Conservation (phyloP, 2,329 filamentous ascomycete species). For the Chrysoporthe deuterocubensis region DNA sequence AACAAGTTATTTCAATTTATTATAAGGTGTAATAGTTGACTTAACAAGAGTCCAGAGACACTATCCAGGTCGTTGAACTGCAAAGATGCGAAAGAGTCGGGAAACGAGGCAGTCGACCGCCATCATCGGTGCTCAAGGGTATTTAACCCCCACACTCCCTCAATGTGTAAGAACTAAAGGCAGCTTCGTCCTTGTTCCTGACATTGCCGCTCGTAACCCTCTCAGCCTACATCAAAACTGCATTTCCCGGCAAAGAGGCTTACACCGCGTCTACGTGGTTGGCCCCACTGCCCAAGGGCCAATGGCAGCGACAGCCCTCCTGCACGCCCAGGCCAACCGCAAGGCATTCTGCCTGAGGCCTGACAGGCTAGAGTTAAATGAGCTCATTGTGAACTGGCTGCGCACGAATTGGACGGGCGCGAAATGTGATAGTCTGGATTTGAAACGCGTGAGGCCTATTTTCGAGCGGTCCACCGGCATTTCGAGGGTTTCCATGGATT, state of each 20-base stretch:
- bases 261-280: background rate
- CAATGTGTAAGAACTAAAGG: background rate
- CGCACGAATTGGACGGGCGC: background rate
- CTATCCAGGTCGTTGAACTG: background rate
- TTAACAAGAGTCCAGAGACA: background rate
- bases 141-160: background rate
- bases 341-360: constrained; percentile 3
- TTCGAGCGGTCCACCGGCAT: background rate
- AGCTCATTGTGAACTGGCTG: background rate
- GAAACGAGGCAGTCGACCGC: background rate
- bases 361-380: constrained; percentile 3
- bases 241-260: background rate
- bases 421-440: no score
- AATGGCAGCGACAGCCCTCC: constrained; percentile 3
- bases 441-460: background rate
- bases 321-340: constrained; percentile 10
- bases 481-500: background rate
- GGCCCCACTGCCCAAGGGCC: background rate
- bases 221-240: background rate
- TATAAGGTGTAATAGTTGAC: background rate
- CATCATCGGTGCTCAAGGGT: background rate
- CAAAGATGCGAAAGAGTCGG: background rate
- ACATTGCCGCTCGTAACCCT: background rate
- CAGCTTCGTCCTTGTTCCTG: background rate
- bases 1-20: background rate